Percentiles rank a stretch among this genome's conserved stretches.
Evolutionary conservation across 2,329 filamentous ascomycete genomes (phyloP).

Genomic region (Beauveria brongniartii): DNA sequence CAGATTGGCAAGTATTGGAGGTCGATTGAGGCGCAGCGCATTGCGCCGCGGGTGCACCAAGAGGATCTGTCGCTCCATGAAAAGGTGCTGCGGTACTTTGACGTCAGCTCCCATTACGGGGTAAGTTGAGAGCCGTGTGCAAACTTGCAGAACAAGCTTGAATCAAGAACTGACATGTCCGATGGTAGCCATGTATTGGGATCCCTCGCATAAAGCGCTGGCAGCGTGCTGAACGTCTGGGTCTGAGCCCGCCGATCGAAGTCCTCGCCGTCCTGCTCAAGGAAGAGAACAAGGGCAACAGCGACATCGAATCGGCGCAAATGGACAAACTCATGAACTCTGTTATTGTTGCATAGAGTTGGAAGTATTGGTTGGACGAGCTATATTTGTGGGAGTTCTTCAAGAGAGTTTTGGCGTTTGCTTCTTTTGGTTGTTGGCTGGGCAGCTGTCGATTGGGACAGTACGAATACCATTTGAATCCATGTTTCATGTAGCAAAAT

Average conservation of each 20-base stretch:
- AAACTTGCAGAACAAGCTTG: not conserved
- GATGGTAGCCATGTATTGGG: slow-evolving; percentile 74
- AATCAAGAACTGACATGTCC: not conserved
- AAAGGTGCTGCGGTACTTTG: slow-evolving; percentile 86
- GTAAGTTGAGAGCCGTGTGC: slow-evolving; percentile 46
- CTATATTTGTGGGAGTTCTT: not conserved
- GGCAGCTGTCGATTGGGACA: not conserved
- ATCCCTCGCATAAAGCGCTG: slow-evolving; percentile 75
- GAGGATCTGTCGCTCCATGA: slow-evolving; percentile 62
- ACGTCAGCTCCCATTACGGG: slow-evolving; percentile 84
- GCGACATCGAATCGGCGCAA: slow-evolving; percentile 57
- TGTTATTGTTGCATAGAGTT: slow-evolving; percentile 29
- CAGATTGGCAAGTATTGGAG: slow-evolving; percentile 75
- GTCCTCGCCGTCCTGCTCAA: slow-evolving; percentile 77
- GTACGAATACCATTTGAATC: not conserved
- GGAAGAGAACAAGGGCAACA: slow-evolving; percentile 51
- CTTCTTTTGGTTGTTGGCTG: not conserved
- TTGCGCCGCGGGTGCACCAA: slow-evolving; percentile 69
- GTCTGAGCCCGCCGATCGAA: slow-evolving; percentile 80
- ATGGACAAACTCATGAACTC: slow-evolving; percentile 60
- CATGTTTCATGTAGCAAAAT: slow-evolving; percentile 1
- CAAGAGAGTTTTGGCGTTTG: slow-evolving; percentile 12
- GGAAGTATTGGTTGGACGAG: not conserved
- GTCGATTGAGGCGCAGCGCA: slow-evolving; percentile 58
- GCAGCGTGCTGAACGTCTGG: slow-evolving; percentile 76